Conservation (phyloP, 768 basidiomycete genomes). For the Trametes elegans region DNA sequence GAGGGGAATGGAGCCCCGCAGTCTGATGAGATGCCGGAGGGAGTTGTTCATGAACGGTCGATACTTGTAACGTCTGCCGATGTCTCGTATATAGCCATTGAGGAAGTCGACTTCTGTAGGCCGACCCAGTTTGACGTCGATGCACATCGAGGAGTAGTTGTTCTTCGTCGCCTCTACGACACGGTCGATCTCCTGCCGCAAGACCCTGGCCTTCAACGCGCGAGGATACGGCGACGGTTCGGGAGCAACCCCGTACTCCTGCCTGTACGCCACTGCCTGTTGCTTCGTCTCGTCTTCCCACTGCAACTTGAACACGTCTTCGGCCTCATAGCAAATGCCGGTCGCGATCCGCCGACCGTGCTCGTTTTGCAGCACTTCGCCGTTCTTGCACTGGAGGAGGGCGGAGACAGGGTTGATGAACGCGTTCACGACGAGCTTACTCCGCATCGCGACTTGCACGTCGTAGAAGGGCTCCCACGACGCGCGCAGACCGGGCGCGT, state of each 20-base stretch:
- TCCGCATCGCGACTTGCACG: conserved; percentile 67
- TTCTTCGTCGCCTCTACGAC: conserved; percentile 55
- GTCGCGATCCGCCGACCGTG: conserved; percentile 45
- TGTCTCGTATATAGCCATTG: conserved; percentile 73
- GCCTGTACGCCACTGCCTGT: conserved; percentile 20
- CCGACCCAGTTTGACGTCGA: conserved; percentile 57
- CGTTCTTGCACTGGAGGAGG: conserved; percentile 76
- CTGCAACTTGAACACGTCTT: conserved; percentile 54
- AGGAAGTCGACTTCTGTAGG: conserved; percentile 78
- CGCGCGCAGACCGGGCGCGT: conserved; percentile 53
- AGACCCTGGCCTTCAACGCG: conserved; percentile 40
- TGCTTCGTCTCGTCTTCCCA: conserved; percentile 32
- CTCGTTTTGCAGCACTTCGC: conserved; percentile 54
- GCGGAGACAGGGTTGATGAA: conserved; percentile 87
- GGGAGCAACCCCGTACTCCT: conserved; percentile 2
- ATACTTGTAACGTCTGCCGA: conserved; percentile 59
- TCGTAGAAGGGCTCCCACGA: conserved; percentile 65
- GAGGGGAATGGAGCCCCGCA: conserved; percentile 55
- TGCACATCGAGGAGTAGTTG: conserved; percentile 82
- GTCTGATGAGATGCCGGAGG: conserved; percentile 57
- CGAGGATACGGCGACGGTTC: conserved; percentile 43
- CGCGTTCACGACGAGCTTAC: conserved; percentile 79
- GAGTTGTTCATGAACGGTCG: conserved; percentile 54
- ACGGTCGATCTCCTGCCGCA: conserved; percentile 56
- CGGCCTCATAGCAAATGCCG: conserved; percentile 71